These are phyloP conservation scores for Acephala macrosclerotiorum DNA, from an alignment of 2,329 filamentous ascomycete species.

Conservation along the genomic window DNA sequence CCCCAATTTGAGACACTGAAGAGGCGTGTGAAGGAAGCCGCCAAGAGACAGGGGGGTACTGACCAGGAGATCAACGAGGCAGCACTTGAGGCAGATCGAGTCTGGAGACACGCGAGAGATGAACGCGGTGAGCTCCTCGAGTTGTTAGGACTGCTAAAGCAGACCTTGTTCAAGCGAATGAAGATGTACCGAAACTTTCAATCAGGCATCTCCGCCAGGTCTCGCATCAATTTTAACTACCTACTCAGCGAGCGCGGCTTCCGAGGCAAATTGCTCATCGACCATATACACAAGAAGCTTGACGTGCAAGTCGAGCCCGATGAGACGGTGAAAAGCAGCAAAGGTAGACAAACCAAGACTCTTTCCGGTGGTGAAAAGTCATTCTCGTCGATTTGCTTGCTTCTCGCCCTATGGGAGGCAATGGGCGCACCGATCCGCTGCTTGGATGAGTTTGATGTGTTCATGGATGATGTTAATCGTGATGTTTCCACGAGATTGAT, in stretches of 20 bases:
- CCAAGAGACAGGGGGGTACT: conserved; percentile 63
- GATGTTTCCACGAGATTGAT: conserved; percentile 94
- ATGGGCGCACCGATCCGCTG: conserved; percentile 97
- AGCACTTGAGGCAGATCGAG: conserved; percentile 49
- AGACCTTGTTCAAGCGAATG: conserved; percentile 73
- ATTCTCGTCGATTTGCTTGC: conserved; percentile 93
- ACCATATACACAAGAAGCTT: conserved; percentile 70
- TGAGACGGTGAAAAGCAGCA: conserved; percentile 70
- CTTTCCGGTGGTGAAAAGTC: conserved; percentile 97
- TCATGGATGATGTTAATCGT: conserved; percentile 98
- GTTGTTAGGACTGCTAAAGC: conserved; percentile 54
- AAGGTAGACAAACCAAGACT: conserved; percentile 86
- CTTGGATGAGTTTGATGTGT: conserved; percentile 97
- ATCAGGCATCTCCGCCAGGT: conserved; percentile 82
- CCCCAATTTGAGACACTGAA: conserved; percentile 61
- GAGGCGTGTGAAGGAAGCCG: conserved; percentile 65
- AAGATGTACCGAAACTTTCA: conserved; percentile 84
- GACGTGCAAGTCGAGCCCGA: conserved; percentile 79
- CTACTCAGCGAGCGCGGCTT: conserved; percentile 90
- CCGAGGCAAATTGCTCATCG: conserved; percentile 79
- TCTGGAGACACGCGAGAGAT: conserved; percentile 51
- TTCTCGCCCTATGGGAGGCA: conserved; percentile 94
- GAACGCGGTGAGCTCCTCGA: conserved; percentile 54
- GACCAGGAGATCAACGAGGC: conserved; percentile 67
- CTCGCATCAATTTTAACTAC: conserved; percentile 86